Conservation (phyloP, 1,139 yeast species). For the Taphrina deformans region DNA sequence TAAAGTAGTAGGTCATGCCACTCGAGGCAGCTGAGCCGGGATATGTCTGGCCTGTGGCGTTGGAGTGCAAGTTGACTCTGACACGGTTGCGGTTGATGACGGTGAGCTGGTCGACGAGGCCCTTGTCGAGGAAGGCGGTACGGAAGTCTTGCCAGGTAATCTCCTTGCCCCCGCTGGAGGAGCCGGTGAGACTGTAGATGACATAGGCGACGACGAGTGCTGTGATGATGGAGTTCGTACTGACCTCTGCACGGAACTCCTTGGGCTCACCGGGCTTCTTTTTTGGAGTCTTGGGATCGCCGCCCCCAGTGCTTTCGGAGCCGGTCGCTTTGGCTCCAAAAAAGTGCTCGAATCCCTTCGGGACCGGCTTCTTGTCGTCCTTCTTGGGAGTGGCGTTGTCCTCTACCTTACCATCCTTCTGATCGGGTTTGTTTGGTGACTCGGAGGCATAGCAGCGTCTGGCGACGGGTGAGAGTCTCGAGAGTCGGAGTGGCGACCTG, state of each 20-base stretch:
- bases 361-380: slow-evolving; percentile 24
- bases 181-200: slow-evolving; percentile 23
- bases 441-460: slow-evolving; percentile 28
- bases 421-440: slow-evolving; percentile 30
- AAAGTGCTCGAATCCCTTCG: slow-evolving; percentile 34
- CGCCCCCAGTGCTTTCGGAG: slow-evolving; percentile 3
- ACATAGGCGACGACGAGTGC: slow-evolving; percentile 28
- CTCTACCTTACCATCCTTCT: slow-evolving; percentile 29
- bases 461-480: not conserved
- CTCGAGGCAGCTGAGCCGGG: slow-evolving; percentile 37
- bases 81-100: slow-evolving; percentile 80
- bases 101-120: slow-evolving; percentile 70
- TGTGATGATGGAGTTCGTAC: slow-evolving; percentile 27
- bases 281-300: slow-evolving; percentile 20
- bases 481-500: slow-evolving; percentile 8
- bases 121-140: slow-evolving; percentile 75
- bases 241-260: slow-evolving; percentile 30
- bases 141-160: slow-evolving; percentile 91
- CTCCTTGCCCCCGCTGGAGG: slow-evolving; percentile 44
- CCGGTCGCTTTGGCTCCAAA: slow-evolving; percentile 30
- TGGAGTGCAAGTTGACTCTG: slow-evolving; percentile 68
- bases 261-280: slow-evolving; percentile 28
- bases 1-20: slow-evolving; percentile 55
- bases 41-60: slow-evolving; percentile 49
- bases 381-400: not conserved